Base-by-base conservation (phyloP, 306 rosid genomes). In the Cotoneaster glaucophyllus region DNA sequence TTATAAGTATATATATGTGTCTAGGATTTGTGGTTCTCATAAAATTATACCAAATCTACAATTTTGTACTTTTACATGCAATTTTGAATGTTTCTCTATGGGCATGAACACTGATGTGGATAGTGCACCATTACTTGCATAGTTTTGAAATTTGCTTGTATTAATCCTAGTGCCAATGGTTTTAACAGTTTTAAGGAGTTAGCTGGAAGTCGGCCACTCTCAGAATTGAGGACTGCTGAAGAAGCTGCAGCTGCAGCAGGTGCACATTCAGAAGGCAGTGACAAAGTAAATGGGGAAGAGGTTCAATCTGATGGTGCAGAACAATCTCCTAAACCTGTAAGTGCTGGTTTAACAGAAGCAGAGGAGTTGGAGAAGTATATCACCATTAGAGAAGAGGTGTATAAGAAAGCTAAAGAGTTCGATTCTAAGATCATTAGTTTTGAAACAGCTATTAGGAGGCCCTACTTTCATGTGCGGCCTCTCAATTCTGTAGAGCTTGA, bases 331-430 rank as follows among this genome's bases (percentile, higher is more conserved):
- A 94, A 94, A 88, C 86, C 89, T 80, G 93, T 78, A 82, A 90
- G 89, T 90, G 93, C 91, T 82, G 91, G 97, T 83, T 84, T 89
- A 90, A 77, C 96, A 83, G 99, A 96, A 81, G 99, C 98, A 69
- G 99, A 90, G 71, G 98, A 92, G 93, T 89, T 96, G 98, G 98
- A 89, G 97, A 92, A 96, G 96, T 96, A 89, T 87, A 84, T 96
- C 83, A 87, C 89, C 88, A 45, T 92, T 85, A 91, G 96, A 87
- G 99, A 96, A 90, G 99, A 96, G 88, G 85, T 89, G 86, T 96
- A 93, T 88, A 93, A 84, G 91, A 92, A 90, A 86, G 96, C 99
- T 82, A 96, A 96, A 80, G 99, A 96, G 91, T 92, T 96, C 75
- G 99, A 96, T 84, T 93, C 97, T 81, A 96, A 92, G 96, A 96